A percentile compares a stretch with the other conserved stretches of the same genome.
These are phyloP conservation scores for Penicillium glabrum DNA, from an alignment of 2,329 filamentous ascomycete genomes.

Conservation along the genomic window DNA sequence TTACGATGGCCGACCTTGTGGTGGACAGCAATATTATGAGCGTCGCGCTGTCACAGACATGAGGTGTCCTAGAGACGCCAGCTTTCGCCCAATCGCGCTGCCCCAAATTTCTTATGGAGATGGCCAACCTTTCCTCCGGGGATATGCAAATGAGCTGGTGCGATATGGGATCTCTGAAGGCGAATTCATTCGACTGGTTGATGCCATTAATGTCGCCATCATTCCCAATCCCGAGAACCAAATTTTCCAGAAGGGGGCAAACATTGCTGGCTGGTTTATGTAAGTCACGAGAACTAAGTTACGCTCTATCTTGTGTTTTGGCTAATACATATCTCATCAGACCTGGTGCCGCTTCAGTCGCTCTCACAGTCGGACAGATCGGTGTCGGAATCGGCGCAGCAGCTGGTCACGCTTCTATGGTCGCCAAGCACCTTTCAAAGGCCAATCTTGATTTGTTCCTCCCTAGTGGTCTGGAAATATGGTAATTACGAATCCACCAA, in stretches of 20 bases:
- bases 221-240: not conserved
- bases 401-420: not conserved
- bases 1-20: not conserved
- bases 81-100: not conserved
- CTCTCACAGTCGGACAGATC: not conserved
- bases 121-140: not conserved
- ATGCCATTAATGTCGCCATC: not conserved
- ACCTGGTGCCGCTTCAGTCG: not conserved
- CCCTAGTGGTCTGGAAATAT: not conserved
- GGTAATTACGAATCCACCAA: not conserved
- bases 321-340: not conserved
- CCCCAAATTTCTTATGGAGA: not conserved
- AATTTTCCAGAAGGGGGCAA: not conserved
- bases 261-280: not conserved
- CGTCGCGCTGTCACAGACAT: not conserved
- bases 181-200: not conserved
- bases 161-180: not conserved
- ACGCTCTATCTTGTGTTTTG: not conserved
- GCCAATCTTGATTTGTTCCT: not conserved
- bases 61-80: not conserved
- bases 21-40: not conserved
- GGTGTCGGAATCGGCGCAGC: not conserved
- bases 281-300: not conserved
- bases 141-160: not conserved
- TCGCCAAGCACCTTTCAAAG: not conserved